These are phyloP conservation scores for Thalassiosira mediterranea DNA, from an alignment of 352 stramenopile species.

Conservation along the genomic window DNA sequence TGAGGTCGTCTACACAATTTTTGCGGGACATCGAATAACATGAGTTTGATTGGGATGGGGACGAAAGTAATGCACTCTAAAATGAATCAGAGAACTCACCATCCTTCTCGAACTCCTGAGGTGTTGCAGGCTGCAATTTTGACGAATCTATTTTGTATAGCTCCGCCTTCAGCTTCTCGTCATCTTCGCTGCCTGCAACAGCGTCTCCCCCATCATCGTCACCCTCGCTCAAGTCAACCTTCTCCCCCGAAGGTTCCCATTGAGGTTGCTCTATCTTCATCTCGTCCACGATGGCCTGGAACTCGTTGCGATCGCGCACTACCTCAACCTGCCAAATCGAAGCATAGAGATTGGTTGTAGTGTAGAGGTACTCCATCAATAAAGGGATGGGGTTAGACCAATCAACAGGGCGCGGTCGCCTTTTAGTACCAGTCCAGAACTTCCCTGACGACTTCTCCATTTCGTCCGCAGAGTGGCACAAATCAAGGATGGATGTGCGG, in stretches of 20 bases:
- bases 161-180: constrained; percentile 65
- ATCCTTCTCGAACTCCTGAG: constrained; percentile 95
- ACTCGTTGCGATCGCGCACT: constrained; percentile 52
- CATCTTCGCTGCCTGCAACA: constrained; percentile 46
- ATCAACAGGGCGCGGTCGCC: constrained; percentile 67
- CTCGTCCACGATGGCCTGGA: constrained; percentile 50
- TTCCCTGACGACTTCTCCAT: constrained; percentile 90
- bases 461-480: constrained; percentile 58
- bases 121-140: constrained; percentile 80
- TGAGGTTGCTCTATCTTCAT: constrained; percentile 52
- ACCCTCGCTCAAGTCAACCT: constrained; percentile 63
- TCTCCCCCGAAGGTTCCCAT: constrained; percentile 55
- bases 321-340: constrained; percentile 54
- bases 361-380: constrained; percentile 69
- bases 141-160: constrained; percentile 64
- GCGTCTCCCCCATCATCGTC: constrained; percentile 53
- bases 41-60: not conserved
- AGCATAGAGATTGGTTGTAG: constrained; percentile 59
- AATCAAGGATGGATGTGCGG: constrained; percentile 61
- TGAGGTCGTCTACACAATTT: constrained; percentile 65
- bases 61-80: not conserved
- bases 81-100: constrained; percentile 21
- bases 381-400: constrained; percentile 52
- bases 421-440: constrained; percentile 98
- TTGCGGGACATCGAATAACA: too few relatives aligned